phyloP scores from a whole-genome alignment of 2,329 filamentous ascomycete genomes.

The Aspergillus hortae region DNA sequence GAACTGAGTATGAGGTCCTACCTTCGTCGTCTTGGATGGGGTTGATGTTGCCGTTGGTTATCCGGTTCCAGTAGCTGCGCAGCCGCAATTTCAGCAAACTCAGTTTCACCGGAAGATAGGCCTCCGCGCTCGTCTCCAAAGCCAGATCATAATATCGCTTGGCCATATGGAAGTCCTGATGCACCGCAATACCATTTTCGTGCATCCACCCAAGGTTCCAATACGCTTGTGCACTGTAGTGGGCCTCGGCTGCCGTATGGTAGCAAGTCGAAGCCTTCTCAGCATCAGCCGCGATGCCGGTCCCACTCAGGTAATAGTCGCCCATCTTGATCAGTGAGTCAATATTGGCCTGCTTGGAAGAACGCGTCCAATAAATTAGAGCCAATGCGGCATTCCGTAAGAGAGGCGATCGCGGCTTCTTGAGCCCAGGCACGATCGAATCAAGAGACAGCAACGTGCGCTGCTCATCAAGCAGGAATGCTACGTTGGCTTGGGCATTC shows the following conservation, averaged over 20 bases:
- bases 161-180: slow-evolving; percentile 94
- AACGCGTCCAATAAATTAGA: slow-evolving; percentile 91
- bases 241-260: slow-evolving; percentile 82
- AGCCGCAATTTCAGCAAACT: slow-evolving; percentile 80
- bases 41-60: slow-evolving; percentile 87
- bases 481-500: slow-evolving; percentile 83
- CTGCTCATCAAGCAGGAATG: slow-evolving; percentile 75
- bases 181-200: slow-evolving; percentile 88
- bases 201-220: slow-evolving; percentile 99
- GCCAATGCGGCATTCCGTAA: slow-evolving; percentile 64
- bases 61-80: slow-evolving; percentile 88
- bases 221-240: slow-evolving; percentile 88
- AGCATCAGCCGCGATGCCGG: slow-evolving; percentile 67
- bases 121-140: slow-evolving; percentile 84
- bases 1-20: slow-evolving; percentile 44
- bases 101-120: slow-evolving; percentile 87
- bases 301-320: slow-evolving; percentile 87
- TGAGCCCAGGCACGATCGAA: slow-evolving; percentile 48
- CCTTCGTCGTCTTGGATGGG: slow-evolving; percentile 85
- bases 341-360: slow-evolving; percentile 86
- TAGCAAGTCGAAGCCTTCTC: slow-evolving; percentile 94
- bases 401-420: slow-evolving; percentile 41
- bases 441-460: slow-evolving; percentile 60
- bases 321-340: slow-evolving; percentile 97
- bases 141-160: slow-evolving; percentile 96